Evolutionary conservation across 768 basidiomycete species (phyloP).

Genomic region (Rubroboletus satanas): DNA sequence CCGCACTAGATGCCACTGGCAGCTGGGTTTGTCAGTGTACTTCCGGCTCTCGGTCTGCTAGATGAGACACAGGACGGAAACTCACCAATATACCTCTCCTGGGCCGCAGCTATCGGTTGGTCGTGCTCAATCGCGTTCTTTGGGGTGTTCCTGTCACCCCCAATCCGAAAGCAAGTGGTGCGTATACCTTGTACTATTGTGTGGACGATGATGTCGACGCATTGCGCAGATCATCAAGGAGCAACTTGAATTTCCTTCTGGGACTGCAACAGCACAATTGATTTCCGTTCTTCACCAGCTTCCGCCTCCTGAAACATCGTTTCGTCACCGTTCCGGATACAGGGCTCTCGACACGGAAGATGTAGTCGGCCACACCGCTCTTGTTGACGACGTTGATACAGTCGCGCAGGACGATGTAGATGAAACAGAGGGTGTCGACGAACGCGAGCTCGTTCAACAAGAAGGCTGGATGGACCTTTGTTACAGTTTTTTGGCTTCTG

Average conservation of each 20-base stretch:
- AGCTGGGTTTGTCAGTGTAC: conserved; percentile 86
- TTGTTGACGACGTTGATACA: conserved; percentile 1
- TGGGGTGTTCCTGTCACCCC: conserved; percentile 97
- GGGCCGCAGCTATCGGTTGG: conserved; percentile 76
- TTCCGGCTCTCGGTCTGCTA: conserved; percentile 85
- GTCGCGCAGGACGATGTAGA: conserved; percentile 24
- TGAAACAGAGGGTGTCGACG: conserved; percentile 26
- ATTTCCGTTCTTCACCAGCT: conserved; percentile 84
- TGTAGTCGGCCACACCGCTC: conserved; percentile 16
- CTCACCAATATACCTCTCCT: conserved; percentile 69
- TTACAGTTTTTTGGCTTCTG: conserved; percentile 77
- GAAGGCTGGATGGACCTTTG: conserved; percentile 75
- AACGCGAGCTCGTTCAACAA: conserved; percentile 50
- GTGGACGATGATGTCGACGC: conserved; percentile 2
- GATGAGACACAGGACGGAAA: conserved; percentile 70
- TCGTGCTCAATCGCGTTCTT: conserved; percentile 92
- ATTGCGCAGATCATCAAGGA: conserved; percentile 79
- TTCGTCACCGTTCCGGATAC: conserved; percentile 60
- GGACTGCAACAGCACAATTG: conserved; percentile 93
- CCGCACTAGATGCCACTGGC: conserved; percentile 70
- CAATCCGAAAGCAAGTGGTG: conserved; percentile 91
- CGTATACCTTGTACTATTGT: conserved; percentile 24
- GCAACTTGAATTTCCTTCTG: conserved; percentile 89
- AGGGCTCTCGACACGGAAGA: conserved; percentile 35
- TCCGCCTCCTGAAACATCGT: conserved; percentile 57